Conservation (phyloP, 2,329 filamentous ascomycete species). For the Colletotrichum somersetense region DNA sequence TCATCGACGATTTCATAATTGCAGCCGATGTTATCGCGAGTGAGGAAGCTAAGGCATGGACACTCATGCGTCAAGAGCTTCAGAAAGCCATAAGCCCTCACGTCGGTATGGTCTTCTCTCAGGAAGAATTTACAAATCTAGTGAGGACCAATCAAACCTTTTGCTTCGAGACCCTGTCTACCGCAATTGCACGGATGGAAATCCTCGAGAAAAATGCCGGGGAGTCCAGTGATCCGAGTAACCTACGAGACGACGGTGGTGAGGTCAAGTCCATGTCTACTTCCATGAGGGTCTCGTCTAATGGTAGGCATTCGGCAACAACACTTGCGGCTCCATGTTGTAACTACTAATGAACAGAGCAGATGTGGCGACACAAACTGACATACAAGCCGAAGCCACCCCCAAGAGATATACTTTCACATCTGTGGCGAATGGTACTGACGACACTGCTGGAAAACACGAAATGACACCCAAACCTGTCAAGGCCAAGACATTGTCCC, state of each 20-base stretch:
- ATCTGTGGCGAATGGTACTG: not conserved
- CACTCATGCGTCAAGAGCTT: constrained; percentile 2
- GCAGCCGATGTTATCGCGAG: constrained; percentile 10
- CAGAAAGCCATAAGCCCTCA: constrained; percentile 23
- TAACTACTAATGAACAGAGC: not conserved
- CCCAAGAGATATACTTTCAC: not conserved
- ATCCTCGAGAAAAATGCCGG: not conserved
- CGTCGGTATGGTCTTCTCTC: constrained; percentile 19
- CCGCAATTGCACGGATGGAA: constrained; percentile 10
- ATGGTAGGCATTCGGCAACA: not conserved
- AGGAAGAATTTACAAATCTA: constrained; percentile 8
- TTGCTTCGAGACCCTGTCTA: constrained; percentile 8
- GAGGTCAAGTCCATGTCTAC: not conserved
- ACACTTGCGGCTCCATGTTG: not conserved
- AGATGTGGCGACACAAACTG: not conserved
- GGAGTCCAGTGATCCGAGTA: not conserved
- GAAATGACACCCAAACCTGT: not conserved
- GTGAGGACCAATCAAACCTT: constrained; percentile 1
- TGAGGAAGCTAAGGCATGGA: not conserved
- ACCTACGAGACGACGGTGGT: not conserved
- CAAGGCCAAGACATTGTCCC: not conserved
- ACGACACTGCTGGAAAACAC: not conserved
- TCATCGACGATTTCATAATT: constrained; percentile 24
- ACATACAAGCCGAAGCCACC: not conserved
- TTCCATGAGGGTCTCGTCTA: too few relatives aligned